Percentiles rank a stretch among this genome's conserved stretches.
phyloP scores from a whole-genome alignment of 306 rosid species.

The Sophora flavescens region DNA sequence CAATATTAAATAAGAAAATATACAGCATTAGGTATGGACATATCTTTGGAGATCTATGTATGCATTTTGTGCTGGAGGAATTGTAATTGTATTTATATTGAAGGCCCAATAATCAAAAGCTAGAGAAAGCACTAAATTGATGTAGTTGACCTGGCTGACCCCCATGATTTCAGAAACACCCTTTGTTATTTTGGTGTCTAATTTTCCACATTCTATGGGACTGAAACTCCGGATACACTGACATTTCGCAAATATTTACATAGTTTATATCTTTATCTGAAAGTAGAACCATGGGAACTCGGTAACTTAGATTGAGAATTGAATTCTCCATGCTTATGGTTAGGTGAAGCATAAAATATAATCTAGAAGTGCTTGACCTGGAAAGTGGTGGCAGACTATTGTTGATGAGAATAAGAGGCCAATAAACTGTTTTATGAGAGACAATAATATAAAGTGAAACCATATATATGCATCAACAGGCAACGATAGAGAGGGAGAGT shows the following conservation, averaged over 20 bases:
- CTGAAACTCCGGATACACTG: not conserved
- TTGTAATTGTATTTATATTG: not conserved
- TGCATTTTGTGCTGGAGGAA: constrained; percentile 16
- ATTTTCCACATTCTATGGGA: constrained; percentile 14
- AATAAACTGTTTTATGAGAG: constrained; percentile 3
- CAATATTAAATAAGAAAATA: constrained; percentile 21
- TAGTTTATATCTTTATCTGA: not conserved
- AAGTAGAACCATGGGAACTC: constrained; percentile 5
- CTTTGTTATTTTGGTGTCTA: not conserved
- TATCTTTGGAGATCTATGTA: not conserved
- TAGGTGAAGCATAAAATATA: constrained; percentile 3
- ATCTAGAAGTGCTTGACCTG: not conserved
- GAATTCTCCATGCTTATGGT: constrained; percentile 3
- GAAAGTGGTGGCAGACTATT: not conserved
- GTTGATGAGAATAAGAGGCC: not conserved
- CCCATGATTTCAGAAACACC: not conserved
- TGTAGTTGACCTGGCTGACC: not conserved
- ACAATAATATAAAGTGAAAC: constrained; percentile 14
- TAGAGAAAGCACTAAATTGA: constrained; percentile 24
- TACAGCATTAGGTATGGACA: not conserved
- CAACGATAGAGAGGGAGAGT: constrained; percentile 44
- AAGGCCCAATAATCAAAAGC: not conserved
- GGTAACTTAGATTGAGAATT: constrained; percentile 2
- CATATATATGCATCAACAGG: not conserved
- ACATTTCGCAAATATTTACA: constrained; percentile 4